phyloP scores from a whole-genome alignment of 768 basidiomycete species.

The Nidularia pulvinata region DNA sequence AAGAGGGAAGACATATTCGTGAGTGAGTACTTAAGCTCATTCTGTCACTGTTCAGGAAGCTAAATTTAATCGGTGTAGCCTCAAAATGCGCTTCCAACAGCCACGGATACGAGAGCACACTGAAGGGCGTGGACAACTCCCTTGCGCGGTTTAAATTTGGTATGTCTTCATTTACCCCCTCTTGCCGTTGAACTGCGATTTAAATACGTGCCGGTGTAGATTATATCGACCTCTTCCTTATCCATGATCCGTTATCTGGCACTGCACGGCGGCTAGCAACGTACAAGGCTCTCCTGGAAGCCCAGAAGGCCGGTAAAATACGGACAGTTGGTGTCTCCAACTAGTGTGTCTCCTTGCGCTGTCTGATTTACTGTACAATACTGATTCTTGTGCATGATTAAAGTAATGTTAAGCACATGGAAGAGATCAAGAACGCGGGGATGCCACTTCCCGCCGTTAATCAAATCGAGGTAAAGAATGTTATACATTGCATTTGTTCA shows the following conservation, averaged over 20 bases:
- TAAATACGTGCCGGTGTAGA: conserved; percentile 9
- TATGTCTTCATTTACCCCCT: conserved; percentile 20
- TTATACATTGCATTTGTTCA: not conserved
- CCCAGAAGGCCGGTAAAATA: conserved; percentile 64
- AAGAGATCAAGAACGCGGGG: conserved; percentile 69
- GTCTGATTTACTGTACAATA: not conserved
- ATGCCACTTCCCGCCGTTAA: conserved; percentile 72
- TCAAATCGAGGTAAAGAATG: conserved; percentile 68
- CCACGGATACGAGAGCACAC: conserved; percentile 64
- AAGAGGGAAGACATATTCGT: conserved; percentile 56
- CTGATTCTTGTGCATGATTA: not conserved
- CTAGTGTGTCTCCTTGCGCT: conserved; percentile 46
- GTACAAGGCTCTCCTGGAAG: conserved; percentile 68
- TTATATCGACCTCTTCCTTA: conserved; percentile 68
- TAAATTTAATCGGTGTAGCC: conserved; percentile 33
- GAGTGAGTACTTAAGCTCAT: conserved; percentile 39
- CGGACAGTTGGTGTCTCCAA: conserved; percentile 82
- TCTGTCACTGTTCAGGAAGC: conserved; percentile 1
- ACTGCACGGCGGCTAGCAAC: conserved; percentile 65
- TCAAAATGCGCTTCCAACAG: conserved; percentile 59
- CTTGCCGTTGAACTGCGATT: too few species aligned
- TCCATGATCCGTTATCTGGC: conserved; percentile 73
- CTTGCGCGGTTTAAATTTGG: conserved; percentile 60
- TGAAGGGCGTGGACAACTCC: conserved; percentile 59
- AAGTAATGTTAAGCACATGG: conserved; percentile 70